Evolutionary conservation across 2,329 filamentous ascomycete genomes (phyloP).

Genomic region (Pseudopyricularia cyperi): DNA sequence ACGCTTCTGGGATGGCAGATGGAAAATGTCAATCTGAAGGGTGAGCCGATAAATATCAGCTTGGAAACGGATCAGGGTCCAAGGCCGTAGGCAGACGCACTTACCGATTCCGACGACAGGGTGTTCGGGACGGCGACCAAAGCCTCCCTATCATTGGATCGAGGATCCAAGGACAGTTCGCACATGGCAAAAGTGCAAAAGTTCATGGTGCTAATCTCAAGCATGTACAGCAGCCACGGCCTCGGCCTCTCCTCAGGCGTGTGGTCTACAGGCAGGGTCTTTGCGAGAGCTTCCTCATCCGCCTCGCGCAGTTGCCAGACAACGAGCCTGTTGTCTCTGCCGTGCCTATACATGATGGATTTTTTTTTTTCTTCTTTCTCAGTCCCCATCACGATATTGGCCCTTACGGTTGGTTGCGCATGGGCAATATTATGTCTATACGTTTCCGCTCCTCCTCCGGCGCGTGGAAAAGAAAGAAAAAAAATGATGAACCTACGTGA

Average conservation of each 20-base stretch:
- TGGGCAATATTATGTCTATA: too few relatives aligned
- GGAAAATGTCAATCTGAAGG: constrained; percentile 63
- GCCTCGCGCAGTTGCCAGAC: constrained; percentile 62
- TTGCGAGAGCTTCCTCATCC: constrained; percentile 54
- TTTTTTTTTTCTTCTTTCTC: too few relatives aligned
- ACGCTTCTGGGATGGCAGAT: constrained; percentile 63
- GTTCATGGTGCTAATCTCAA: constrained; percentile 87
- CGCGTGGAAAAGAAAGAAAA: background rate
- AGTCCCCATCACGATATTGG: too few relatives aligned
- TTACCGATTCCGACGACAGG: constrained; percentile 55
- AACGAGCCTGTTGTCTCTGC: constrained; percentile 73
- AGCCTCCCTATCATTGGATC: constrained; percentile 11
- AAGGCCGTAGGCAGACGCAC: constrained; percentile 8
- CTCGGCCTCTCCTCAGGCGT: constrained; percentile 34
- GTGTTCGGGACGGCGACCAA: constrained; percentile 74
- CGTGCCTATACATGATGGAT: constrained; percentile 47
- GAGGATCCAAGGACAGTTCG: constrained; percentile 13
- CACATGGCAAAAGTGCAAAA: constrained; percentile 67
- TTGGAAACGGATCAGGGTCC: background rate
- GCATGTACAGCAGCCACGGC: constrained; percentile 75
- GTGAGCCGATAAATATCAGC: constrained; percentile 3
- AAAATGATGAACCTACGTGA: constrained; percentile 56
- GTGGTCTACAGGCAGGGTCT: constrained; percentile 56
- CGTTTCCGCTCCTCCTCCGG: too few relatives aligned
- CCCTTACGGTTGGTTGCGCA: too few relatives aligned